Conservation (phyloP, 768 basidiomycete species). For the Lyophyllum shimeji region DNA sequence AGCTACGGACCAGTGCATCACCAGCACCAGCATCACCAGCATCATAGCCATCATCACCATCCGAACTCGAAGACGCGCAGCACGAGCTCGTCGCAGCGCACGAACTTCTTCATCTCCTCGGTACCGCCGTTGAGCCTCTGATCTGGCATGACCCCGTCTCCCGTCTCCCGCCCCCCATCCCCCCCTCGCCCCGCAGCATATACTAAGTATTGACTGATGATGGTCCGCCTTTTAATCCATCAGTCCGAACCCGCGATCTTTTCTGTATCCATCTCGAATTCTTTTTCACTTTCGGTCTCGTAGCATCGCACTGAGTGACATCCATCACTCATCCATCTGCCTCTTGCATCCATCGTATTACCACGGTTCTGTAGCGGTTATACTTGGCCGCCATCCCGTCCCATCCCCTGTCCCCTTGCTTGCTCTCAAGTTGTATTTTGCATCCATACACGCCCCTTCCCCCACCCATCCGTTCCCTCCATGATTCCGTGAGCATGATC, state of each 20-base stretch:
- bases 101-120: conserved; percentile 16
- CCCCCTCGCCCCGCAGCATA: not conserved
- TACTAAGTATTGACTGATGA: not conserved
- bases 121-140: conserved; percentile 24
- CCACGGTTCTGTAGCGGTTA: not conserved
- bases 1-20: conserved; percentile 44
- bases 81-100: conserved; percentile 20
- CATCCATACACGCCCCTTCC: not conserved
- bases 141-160: too few species aligned
- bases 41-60: conserved; percentile 34
- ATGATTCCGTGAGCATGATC: too few species aligned
- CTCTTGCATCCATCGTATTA: conserved; percentile 5
- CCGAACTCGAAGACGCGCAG: conserved; percentile 25
- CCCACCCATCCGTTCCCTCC: not conserved
- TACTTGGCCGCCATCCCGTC: not conserved
- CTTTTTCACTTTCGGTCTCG: not conserved
- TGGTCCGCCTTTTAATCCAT: too few species aligned
- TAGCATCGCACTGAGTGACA: not conserved
- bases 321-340: conserved; percentile 3
- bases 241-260: not conserved
- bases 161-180: too few species aligned
- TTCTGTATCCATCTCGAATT: not conserved
- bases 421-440: conserved; percentile 13
- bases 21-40: conserved; percentile 45
- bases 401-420: not conserved